phyloP scores from a whole-genome alignment of 192 early-diverging fungal genomes.

The Pilobolus umbonatus region DNA sequence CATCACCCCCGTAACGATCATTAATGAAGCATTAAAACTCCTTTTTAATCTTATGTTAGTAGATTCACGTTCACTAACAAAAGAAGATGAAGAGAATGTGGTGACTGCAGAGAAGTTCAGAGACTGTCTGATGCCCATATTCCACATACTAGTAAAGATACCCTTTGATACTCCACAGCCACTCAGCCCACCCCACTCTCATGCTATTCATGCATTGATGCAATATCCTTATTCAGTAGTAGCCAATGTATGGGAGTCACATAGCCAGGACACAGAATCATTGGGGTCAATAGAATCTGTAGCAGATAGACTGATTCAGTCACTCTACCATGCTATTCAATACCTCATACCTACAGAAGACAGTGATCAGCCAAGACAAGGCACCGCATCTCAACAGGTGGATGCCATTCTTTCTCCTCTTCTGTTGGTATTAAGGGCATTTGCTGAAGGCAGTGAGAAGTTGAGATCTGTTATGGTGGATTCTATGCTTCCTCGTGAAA shows the following conservation, averaged over 20 bases:
- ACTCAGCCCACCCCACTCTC: slow-evolving; percentile 67
- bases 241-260: slow-evolving; percentile 29
- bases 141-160: slow-evolving; percentile 36
- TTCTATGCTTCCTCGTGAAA: slow-evolving; percentile 58
- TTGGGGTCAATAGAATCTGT: slow-evolving; percentile 27
- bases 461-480: slow-evolving; percentile 38
- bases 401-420: slow-evolving; percentile 70
- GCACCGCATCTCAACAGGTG: slow-evolving; percentile 34
- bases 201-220: slow-evolving; percentile 74
- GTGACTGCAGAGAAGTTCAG: slow-evolving; percentile 27
- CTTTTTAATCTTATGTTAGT: slow-evolving; percentile 49
- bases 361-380: slow-evolving; percentile 36
- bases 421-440: slow-evolving; percentile 54
- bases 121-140: slow-evolving; percentile 36
- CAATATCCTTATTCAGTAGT: slow-evolving; percentile 42
- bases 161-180: slow-evolving; percentile 41
- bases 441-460: slow-evolving; percentile 47
- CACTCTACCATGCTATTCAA: slow-evolving; percentile 20
- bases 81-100: slow-evolving; percentile 13
- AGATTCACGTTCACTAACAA: slow-evolving; percentile 19
- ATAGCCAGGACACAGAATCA: slow-evolving; percentile 8
- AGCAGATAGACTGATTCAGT: slow-evolving; percentile 32
- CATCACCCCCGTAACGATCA: slow-evolving; percentile 38
- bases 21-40: slow-evolving; percentile 50
- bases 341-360: slow-evolving; percentile 33